These are phyloP conservation scores for Senna siamea DNA, from an alignment of 306 rosid genomes.

Conservation along the genomic window DNA sequence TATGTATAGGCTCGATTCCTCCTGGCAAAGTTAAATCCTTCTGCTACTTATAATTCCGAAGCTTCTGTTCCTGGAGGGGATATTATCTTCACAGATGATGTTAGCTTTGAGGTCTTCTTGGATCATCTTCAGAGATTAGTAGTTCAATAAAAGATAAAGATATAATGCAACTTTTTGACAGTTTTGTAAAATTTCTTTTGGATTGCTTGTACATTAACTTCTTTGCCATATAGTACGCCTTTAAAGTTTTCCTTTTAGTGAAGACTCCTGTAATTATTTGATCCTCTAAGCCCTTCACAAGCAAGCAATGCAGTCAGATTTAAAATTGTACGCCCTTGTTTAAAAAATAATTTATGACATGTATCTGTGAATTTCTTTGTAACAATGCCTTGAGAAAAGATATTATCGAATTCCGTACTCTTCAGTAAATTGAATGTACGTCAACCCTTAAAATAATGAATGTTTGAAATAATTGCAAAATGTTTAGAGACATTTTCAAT, in stretches of 20 bases:
- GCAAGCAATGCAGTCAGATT: background rate
- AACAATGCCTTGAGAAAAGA: background rate
- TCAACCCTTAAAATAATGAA: no score
- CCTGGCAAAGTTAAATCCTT: slow-evolving; percentile 89
- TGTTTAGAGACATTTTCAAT: no score
- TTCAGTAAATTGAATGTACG: no score
- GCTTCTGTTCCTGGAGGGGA: slow-evolving; percentile 83
- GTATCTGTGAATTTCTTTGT: background rate
- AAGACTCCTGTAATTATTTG: slow-evolving; percentile 42
- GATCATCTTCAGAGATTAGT: slow-evolving; percentile 98
- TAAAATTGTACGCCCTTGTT: background rate
- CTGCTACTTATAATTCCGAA: slow-evolving; percentile 81
- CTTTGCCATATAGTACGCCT: slow-evolving; percentile 1
- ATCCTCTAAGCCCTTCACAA: background rate
- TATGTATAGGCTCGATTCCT: slow-evolving; percentile 84
- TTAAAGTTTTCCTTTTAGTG: slow-evolving; percentile 38
- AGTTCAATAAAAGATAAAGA: slow-evolving; percentile 58
- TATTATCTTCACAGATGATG: slow-evolving; percentile 89
- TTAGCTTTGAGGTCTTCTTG: slow-evolving; percentile 92
- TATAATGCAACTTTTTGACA: slow-evolving; percentile 4
- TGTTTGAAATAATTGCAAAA: no score
- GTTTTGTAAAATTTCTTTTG: slow-evolving; percentile 34
- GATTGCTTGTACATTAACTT: slow-evolving; percentile 39
- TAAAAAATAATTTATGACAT: background rate
- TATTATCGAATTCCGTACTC: background rate